A percentile compares a stretch with the other conserved stretches of the same genome.
phyloP scores from a whole-genome alignment of 495 filamentous ascomycete genomes.

The Penicillium maclennaniae region DNA sequence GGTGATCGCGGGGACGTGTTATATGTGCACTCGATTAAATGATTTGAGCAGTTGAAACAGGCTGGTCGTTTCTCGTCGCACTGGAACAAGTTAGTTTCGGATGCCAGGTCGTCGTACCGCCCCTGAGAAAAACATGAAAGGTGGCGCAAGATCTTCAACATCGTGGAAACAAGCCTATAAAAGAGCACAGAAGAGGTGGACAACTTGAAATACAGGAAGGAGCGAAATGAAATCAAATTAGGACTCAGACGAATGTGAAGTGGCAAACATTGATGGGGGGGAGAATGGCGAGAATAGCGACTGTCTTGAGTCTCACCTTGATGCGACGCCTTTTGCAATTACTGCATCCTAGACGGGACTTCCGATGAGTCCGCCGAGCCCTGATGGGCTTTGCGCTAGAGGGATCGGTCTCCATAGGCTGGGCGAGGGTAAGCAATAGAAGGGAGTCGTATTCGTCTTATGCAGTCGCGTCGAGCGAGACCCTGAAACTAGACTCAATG shows the following conservation, averaged over 20 bases:
- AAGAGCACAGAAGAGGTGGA: not conserved
- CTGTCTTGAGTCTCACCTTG: slow-evolving; percentile 27
- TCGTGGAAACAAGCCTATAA: not conserved
- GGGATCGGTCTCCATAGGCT: slow-evolving; percentile 6
- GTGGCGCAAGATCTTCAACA: slow-evolving; percentile 1
- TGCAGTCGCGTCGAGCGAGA: not conserved
- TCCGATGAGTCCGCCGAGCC: slow-evolving; percentile 28
- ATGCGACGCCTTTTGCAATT: slow-evolving; percentile 36
- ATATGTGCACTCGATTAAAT: slow-evolving; percentile 27
- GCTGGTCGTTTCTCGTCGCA: slow-evolving; percentile 36
- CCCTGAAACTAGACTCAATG: not conserved
- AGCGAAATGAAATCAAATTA: not conserved
- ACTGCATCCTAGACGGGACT: slow-evolving; percentile 31
- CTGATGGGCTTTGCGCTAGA: slow-evolving; percentile 2
- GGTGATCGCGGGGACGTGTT: not conserved
- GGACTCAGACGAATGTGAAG: too few relatives aligned
- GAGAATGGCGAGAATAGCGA: too few relatives aligned
- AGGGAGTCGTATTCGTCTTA: slow-evolving; percentile 15
- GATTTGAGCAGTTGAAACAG: slow-evolving; percentile 29
- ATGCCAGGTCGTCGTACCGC: not conserved
- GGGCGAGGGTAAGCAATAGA: not conserved
- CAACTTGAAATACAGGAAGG: not conserved
- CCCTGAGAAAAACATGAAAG: not conserved
- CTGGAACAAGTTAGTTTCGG: slow-evolving; percentile 12
- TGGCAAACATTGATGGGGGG: too few relatives aligned